Evolutionary conservation across 202 grass and related monocot genomes (phyloP).

Genomic region (Digitaria exilis): DNA sequence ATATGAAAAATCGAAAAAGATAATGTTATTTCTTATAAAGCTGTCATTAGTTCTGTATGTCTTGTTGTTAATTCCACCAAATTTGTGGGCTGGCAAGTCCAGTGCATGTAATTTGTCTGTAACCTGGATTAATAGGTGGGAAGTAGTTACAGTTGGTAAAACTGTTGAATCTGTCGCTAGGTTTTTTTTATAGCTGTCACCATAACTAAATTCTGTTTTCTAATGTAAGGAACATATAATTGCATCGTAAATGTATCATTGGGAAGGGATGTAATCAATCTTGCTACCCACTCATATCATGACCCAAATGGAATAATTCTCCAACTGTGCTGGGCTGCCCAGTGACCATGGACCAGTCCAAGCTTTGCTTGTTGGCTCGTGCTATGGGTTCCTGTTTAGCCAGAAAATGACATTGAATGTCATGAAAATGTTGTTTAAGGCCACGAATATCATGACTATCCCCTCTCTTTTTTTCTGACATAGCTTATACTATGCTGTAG

Average conservation of each 20-base stretch:
- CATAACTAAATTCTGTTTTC: neutral
- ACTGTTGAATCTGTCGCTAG: neutral
- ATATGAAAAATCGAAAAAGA: neutral
- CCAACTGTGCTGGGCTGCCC: neutral
- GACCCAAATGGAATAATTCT: no score
- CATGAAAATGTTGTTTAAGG: neutral
- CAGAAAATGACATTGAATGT: neutral
- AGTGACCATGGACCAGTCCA: neutral
- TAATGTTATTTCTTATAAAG: neutral
- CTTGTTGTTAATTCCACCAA: neutral
- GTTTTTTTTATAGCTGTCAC: neutral
- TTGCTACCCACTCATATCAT: no score
- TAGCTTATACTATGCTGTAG: constrained; percentile 45
- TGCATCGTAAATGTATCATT: neutral
- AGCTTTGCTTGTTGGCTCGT: neutral
- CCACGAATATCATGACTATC: neutral
- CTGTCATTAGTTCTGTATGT: neutral
- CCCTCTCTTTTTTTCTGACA: neutral
- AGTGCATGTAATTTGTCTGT: neutral
- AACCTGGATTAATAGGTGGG: neutral
- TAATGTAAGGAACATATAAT: neutral
- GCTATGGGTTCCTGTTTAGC: neutral
- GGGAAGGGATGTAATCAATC: no score
- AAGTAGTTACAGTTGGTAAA: neutral
- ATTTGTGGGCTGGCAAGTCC: neutral